phyloP scores from a whole-genome alignment of 352 stramenopile genomes.

The Globisporangium perplexum region DNA sequence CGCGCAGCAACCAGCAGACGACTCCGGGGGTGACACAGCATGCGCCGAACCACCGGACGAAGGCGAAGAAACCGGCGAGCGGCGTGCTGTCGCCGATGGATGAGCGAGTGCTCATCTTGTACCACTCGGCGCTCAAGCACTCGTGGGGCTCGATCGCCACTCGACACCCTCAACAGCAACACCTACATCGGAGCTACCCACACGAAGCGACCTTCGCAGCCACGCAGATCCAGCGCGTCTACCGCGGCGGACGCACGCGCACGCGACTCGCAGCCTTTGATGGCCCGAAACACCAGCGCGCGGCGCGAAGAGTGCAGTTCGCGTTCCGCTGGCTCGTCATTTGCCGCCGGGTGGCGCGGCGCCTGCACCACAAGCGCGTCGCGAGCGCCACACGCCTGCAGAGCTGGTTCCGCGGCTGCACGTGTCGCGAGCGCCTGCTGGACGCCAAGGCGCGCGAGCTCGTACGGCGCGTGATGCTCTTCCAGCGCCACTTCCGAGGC shows the following conservation, averaged over 20 bases:
- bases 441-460: constrained; percentile 21
- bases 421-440: constrained; percentile 21
- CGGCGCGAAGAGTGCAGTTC: constrained; percentile 30
- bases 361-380: constrained; percentile 18
- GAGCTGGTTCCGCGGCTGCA: constrained; percentile 35
- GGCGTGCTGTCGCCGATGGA: constrained; percentile 31
- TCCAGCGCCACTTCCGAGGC: constrained; percentile 39
- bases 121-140: constrained; percentile 47
- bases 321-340: constrained; percentile 24
- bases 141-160: constrained; percentile 6
- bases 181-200: constrained; percentile 17
- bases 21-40: background rate
- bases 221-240: constrained; percentile 50
- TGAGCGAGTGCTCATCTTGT: constrained; percentile 56
- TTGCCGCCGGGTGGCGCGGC: constrained; percentile 15
- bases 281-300: constrained; percentile 29
- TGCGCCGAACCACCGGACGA: background rate
- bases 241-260: constrained; percentile 28
- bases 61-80: background rate
- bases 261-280: constrained; percentile 28
- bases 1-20: background rate
- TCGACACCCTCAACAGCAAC: background rate
- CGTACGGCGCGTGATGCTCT: constrained; percentile 27
- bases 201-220: constrained; percentile 55
- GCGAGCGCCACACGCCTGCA: constrained; percentile 27